Percentiles rank a stretch among this genome's conserved stretches.
Evolutionary conservation across 768 basidiomycete genomes (phyloP).

Genomic region (Panus rudis): DNA sequence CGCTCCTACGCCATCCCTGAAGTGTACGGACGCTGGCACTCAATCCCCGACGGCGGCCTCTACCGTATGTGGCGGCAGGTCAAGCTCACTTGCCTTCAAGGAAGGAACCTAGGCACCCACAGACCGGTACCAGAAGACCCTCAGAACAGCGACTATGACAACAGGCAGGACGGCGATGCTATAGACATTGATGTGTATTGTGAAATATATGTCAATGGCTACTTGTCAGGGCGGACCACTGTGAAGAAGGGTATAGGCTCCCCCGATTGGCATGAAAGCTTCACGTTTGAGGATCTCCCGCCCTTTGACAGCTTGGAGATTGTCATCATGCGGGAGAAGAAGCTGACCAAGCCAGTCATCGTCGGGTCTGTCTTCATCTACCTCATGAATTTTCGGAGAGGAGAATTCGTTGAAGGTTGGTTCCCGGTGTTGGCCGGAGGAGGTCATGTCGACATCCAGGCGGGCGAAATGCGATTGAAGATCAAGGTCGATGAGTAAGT

Average conservation of each 20-base stretch:
- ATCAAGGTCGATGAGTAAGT: constrained; percentile 69
- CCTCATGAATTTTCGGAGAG: constrained; percentile 64
- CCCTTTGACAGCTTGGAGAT: constrained; percentile 70
- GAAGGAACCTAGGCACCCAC: constrained; percentile 58
- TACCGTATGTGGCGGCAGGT: constrained; percentile 88
- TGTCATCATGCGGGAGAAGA: constrained; percentile 64
- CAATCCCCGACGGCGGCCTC: constrained; percentile 58
- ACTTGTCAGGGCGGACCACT: constrained; percentile 66
- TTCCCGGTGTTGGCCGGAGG: constrained; percentile 56
- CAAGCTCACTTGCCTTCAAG: constrained; percentile 66
- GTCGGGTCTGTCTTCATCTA: constrained; percentile 61
- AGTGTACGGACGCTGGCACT: constrained; percentile 58
- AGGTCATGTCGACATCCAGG: constrained; percentile 48
- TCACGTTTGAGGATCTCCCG: constrained; percentile 68
- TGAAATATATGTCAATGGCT: constrained; percentile 67
- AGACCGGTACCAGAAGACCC: constrained; percentile 27
- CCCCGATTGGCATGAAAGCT: constrained; percentile 80
- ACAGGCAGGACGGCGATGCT: constrained; percentile 22
- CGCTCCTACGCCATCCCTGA: constrained; percentile 78
- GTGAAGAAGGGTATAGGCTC: constrained; percentile 58
- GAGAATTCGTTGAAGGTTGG: constrained; percentile 78
- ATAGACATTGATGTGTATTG: constrained; percentile 69
- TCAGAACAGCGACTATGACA: constrained; percentile 5
- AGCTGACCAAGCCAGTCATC: constrained; percentile 43
- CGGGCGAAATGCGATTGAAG: constrained; percentile 72